Base-by-base conservation (phyloP, 345 rosid species). In the Fremontodendron californicum region DNA sequence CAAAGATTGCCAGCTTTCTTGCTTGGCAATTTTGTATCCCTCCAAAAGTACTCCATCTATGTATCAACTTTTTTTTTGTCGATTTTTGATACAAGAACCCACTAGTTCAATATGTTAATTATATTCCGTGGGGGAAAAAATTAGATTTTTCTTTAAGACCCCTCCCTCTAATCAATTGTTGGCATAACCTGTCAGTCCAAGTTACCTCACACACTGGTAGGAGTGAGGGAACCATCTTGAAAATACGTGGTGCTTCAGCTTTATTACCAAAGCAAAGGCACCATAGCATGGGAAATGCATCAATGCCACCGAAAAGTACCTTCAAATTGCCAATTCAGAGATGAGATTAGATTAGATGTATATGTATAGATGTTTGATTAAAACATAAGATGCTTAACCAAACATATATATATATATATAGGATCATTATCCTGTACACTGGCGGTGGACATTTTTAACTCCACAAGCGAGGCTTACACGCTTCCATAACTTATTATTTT, bases 241-340 rank as follows among this genome's bases (percentile, higher is more conserved):
- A 71, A 92, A 68, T 19, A 88, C 74, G 16, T 60, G 31, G 77
- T 88, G 95, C 75, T 95, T 95, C 84, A 93, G 86, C 90, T 86
- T 95, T 63, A 95, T 81, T 29, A 81, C 74, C 65, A 89, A 80
- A 31, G 90, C 84, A 60, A 90, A 95, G 4, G 80, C 67, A 33
- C 93, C 90, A 45, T 93, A 95, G 86, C 99, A 95, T 27, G 98
- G 96, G 64, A 95, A 74, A 68, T 93, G 99, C 93, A 95, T 89
- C 76, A 89, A 84, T 62, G 91, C 98, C 39, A 90, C 98, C 7
- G 90, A 80, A 3, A 90, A 87, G 86, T 95, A 93, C 98, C 97
- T 94, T 77, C 76, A 76, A 74, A 37, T 85, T 48, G 77, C 75
- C 78, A 73, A 21, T 68, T 31, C 40, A 42, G 25, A 49, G 21